These are phyloP conservation scores for Durotheca rogersii DNA, from an alignment of 495 filamentous ascomycete species.

Conservation along the genomic window DNA sequence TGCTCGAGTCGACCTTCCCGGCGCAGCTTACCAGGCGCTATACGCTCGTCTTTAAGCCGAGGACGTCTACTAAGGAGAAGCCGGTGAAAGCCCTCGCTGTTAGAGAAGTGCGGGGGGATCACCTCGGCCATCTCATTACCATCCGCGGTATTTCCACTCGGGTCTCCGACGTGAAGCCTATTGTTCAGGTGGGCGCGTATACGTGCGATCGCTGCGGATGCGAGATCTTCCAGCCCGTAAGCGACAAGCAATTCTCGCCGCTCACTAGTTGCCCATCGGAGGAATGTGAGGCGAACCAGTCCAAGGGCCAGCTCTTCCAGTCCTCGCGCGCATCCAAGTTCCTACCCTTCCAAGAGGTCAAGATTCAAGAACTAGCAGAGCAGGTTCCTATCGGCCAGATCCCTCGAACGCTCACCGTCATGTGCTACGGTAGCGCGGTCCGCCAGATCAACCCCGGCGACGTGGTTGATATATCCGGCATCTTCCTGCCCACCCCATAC, in stretches of 20 bases:
- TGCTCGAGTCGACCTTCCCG: conserved; percentile 71
- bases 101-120: conserved; percentile 85
- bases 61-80: conserved; percentile 67
- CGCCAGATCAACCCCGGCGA: conserved; percentile 90
- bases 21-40: conserved; percentile 90
- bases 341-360: conserved; percentile 95
- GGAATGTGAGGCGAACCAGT: conserved; percentile 86
- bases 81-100: conserved; percentile 87
- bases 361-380: conserved; percentile 97
- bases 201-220: conserved; percentile 94
- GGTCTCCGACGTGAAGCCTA: conserved; percentile 96
- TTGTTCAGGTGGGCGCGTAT: conserved; percentile 96
- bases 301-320: conserved; percentile 88
- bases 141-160: conserved; percentile 92
- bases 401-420: conserved; percentile 81
- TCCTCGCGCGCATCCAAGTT: conserved; percentile 96
- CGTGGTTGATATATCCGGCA: conserved; percentile 86
- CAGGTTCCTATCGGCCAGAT: conserved; percentile 98
- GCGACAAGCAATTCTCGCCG: conserved; percentile 84
- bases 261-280: conserved; percentile 80
- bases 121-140: conserved; percentile 90
- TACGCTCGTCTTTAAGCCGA: conserved; percentile 91
- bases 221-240: conserved; percentile 96
- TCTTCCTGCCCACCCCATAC: conserved; percentile 96
- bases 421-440: conserved; percentile 84